Evolutionary conservation across 192 early-diverging fungal species (phyloP).

Genomic region (Geranomyces michiganensis): DNA sequence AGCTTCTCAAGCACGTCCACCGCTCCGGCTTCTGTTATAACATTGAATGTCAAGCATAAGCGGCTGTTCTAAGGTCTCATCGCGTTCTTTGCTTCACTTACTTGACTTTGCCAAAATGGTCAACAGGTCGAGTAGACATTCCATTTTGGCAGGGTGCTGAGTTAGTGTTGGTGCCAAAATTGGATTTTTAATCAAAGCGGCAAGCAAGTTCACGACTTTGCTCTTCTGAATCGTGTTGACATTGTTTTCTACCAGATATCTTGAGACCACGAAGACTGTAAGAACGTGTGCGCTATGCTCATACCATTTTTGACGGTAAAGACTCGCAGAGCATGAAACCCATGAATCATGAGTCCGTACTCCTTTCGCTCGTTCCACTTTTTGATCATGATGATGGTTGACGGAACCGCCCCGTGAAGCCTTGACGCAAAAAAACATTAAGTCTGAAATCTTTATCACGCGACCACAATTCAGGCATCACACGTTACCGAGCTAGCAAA

Average conservation of each 20-base stretch:
- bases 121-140: conserved; percentile 38
- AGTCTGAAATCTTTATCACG: background rate
- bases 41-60: no score
- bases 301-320: conserved; percentile 46
- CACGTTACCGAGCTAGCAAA: conserved; percentile 37
- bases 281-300: conserved; percentile 39
- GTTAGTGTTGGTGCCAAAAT: conserved; percentile 5
- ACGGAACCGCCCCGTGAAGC: conserved; percentile 41
- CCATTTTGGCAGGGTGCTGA: conserved; percentile 25
- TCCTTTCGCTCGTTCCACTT: conserved; percentile 48
- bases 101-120: conserved; percentile 37
- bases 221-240: conserved; percentile 44
- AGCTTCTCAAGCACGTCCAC: conserved; percentile 15
- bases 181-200: conserved; percentile 23
- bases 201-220: conserved; percentile 34
- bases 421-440: conserved; percentile 14
- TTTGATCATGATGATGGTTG: conserved; percentile 37
- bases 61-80: no score
- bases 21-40: conserved; percentile 10
- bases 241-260: conserved; percentile 40
- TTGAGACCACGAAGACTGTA: conserved; percentile 43
- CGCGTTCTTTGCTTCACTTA: conserved; percentile 18
- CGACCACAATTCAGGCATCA: background rate
- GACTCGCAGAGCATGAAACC: conserved; percentile 39
- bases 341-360: conserved; percentile 28